Base-by-base conservation (phyloP, 192 early-diverging fungal genomes). In the Podila clonocystis region DNA sequence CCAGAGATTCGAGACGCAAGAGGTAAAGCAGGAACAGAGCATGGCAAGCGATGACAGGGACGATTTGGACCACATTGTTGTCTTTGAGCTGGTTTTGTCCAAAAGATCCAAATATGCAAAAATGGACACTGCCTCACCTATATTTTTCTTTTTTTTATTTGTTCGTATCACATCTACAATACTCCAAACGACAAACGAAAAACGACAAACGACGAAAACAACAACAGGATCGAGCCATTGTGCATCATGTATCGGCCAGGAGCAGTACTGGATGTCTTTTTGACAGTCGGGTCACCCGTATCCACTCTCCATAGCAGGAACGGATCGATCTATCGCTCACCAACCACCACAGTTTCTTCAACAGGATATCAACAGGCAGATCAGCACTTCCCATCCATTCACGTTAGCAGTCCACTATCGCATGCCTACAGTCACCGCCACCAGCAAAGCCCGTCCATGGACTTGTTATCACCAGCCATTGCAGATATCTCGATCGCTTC, bases 231-330 rank as follows among this genome's bases (percentile, higher is more conserved):
- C 11, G 68, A 76, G 17, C 74, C 74, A 38, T 41, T 20, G 5
- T 65, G 68, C 28, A 70, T 76, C 52, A 62, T 50, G 57, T 65
- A 76, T 55, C 74, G 68, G 24, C 74, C 74, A 3, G 63, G 52
- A 20, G 34, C 58, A 17, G 49, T 70, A 3, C 58, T 66, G 24
- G 63, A 76, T 36, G 74, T 76, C 30, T 11, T 62, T 5, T 20
- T 55, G 52, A 55, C 20, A 0, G n/a, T 12, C 19, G 52, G 52
- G 8, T 55, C 59, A 30, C 45, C 41, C 59, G 19, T 31, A 30
- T 50, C 33, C 12, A 50, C 17, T 20, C 49, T 29, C 15, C 52
- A 38, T 1, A 33, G 11, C 48, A n/a, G 63, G 6, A 50, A 31
- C 6, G 34, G 26, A 15, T 41, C 31, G 19, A n/a, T 34, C 1